These are phyloP conservation scores for Fusarium pseudonygamai DNA, from an alignment of 2,329 filamentous ascomycete genomes.

Conservation along the genomic window DNA sequence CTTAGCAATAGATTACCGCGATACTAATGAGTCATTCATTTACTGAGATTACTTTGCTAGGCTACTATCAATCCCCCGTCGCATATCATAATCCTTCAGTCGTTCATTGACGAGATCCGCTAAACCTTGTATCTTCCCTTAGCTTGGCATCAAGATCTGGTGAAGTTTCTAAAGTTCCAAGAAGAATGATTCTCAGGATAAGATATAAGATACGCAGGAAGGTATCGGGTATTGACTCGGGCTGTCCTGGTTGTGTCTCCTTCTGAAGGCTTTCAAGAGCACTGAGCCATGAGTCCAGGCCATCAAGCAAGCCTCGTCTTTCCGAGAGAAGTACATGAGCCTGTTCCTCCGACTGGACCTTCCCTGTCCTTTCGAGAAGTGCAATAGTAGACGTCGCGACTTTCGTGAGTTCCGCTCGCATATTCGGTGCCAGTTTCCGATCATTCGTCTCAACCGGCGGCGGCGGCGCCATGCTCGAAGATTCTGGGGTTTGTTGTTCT, in stretches of 20 bases:
- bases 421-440: constrained; percentile 50
- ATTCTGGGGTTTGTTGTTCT: constrained; percentile 39
- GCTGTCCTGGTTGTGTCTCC: constrained; percentile 20
- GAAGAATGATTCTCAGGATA: constrained; percentile 48
- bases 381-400: constrained; percentile 46
- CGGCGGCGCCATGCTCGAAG: constrained; percentile 29
- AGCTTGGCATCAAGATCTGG: constrained; percentile 41
- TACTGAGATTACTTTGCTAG: background rate
- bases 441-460: constrained; percentile 32
- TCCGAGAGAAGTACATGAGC: constrained; percentile 43
- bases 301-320: constrained; percentile 45
- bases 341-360: constrained; percentile 32
- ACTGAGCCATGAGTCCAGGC: constrained; percentile 47
- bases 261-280: constrained; percentile 41
- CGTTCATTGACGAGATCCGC: constrained; percentile 45
- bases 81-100: constrained; percentile 44
- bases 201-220: constrained; percentile 50
- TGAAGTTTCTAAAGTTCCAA: constrained; percentile 46
- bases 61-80: background rate
- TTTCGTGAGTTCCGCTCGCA: constrained; percentile 48
- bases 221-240: constrained; percentile 45
- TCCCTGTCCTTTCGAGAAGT: constrained; percentile 46
- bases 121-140: constrained; percentile 46
- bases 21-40: accelerated
- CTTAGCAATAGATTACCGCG: background rate